Base-by-base conservation (phyloP, 169 alveolate species). In the Eimeria sp. region DNA sequence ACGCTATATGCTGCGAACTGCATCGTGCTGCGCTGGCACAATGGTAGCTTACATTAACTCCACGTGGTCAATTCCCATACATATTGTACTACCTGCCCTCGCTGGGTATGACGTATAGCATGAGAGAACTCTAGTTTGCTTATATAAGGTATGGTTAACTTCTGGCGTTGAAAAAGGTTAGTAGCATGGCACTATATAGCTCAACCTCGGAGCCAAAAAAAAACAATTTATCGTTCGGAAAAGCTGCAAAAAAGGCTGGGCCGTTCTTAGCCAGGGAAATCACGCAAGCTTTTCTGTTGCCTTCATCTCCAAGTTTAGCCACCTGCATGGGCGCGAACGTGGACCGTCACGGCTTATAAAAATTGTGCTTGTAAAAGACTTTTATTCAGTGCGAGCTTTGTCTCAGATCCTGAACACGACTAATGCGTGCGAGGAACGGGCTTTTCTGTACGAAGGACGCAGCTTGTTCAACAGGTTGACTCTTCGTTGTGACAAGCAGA, bases 371-470 rank as follows among this genome's bases (percentile, higher is more conserved):
- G 80, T 70, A 70, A 70, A 70, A 70, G 14, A 70, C 20, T 70
- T 67, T 67, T 30, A 70, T 70, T 70, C 30, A 70, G 51, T 78
- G 72, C 70, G 90, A 82, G 63, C 20, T 16, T n/a, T 51, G 73
- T 16, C 90, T 51, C 90, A 82, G 65, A 82, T 82, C 14, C 54
- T 82, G 90, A 7, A 86, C 43, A 34, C 92, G 75, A 25, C 40
- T 86, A 40, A 86, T 86, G 78, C 78, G 75, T 45, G 92, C 58
- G 49, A 86, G 92, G 43, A 58, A 86, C 30, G 92, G 67, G 58
- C 76, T 40, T 40, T 20, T 57, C 67, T 86, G 92, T 61, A 86
- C 45, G 49, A 86, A 86, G 75, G 73, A 58, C 5, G 57, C 45
- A 16, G 82, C 49, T 86, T 61, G 63, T 5, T 34, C 73, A 9